Percentiles rank a stretch among this genome's conserved stretches.
These are phyloP conservation scores for Solioccasus polychromus DNA, from an alignment of 768 basidiomycete species.

Conservation along the genomic window DNA sequence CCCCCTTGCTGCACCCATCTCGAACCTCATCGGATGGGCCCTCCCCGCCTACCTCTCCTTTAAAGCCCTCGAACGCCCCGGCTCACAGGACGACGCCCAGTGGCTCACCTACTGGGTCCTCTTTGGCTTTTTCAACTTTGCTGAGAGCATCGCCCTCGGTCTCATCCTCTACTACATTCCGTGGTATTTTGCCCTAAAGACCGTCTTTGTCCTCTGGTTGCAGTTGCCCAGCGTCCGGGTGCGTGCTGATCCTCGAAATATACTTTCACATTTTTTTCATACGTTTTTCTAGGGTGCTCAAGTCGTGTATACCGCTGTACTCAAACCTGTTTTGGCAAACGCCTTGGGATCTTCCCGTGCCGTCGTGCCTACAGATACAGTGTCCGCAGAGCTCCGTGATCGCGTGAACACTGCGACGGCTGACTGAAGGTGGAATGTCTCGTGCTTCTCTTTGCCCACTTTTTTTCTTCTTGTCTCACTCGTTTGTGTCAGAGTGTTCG, in stretches of 20 bases:
- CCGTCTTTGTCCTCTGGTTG: slow-evolving; percentile 86
- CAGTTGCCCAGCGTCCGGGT: slow-evolving; percentile 84
- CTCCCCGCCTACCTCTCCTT: slow-evolving; percentile 95
- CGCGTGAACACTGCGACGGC: slow-evolving; percentile 39
- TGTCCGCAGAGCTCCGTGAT: slow-evolving; percentile 47
- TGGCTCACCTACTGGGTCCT: slow-evolving; percentile 99
- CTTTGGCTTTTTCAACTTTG: slow-evolving; percentile 90
- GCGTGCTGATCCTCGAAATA: slow-evolving; percentile 34
- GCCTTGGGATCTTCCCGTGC: slow-evolving; percentile 43
- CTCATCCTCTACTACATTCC: slow-evolving; percentile 89
- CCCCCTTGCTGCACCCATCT: slow-evolving; percentile 86
- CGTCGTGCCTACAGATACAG: slow-evolving; percentile 48
- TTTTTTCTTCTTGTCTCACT: neutral
- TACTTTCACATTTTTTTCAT: neutral
- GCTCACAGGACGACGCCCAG: slow-evolving; percentile 81
- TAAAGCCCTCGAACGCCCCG: slow-evolving; percentile 88
- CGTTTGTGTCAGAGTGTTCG: slow-evolving; percentile 6
- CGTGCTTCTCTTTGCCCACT: neutral
- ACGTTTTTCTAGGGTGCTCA: slow-evolving; percentile 71
- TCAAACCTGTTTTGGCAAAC: slow-evolving; percentile 80
- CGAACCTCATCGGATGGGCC: slow-evolving; percentile 92
- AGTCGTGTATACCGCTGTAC: slow-evolving; percentile 66
- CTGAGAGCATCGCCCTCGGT: slow-evolving; percentile 82
- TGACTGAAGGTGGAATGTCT: slow-evolving; percentile 28
- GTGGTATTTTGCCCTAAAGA: slow-evolving; percentile 95